phyloP scores from a whole-genome alignment of 805 yeast species.

The Blastobotrys terrestris region DNA sequence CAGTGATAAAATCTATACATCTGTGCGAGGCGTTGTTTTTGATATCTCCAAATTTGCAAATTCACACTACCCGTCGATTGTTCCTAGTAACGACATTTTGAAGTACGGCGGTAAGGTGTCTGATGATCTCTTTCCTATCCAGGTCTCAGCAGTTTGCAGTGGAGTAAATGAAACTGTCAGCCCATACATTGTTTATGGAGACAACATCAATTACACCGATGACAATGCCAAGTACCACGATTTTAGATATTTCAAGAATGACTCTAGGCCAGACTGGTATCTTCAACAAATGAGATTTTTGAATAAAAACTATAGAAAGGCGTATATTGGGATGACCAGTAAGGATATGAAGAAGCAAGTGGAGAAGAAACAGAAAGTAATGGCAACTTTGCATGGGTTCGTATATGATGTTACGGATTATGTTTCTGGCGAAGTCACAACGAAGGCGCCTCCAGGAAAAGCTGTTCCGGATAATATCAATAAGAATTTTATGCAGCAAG shows the following conservation, averaged over 20 bases:
- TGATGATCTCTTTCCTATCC: constrained; percentile 34
- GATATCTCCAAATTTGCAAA: constrained; percentile 35
- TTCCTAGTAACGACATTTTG: constrained; percentile 30
- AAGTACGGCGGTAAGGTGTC: constrained; percentile 35
- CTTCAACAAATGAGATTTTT: constrained; percentile 32
- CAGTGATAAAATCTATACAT: constrained; percentile 30
- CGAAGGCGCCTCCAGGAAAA: constrained; percentile 27
- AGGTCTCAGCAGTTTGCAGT: constrained; percentile 35
- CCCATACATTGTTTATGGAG: constrained; percentile 26
- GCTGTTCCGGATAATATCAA: constrained; percentile 21
- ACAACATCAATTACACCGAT: constrained; percentile 32
- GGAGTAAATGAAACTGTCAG: constrained; percentile 29
- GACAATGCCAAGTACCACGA: constrained; percentile 36
- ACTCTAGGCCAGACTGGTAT: constrained; percentile 40
- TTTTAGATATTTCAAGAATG: constrained; percentile 33
- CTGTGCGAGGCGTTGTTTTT: constrained; percentile 36
- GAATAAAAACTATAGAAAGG: constrained; percentile 31
- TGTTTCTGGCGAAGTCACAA: constrained; percentile 30
- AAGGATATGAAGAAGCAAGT: constrained; percentile 25
- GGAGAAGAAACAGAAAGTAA: constrained; percentile 18
- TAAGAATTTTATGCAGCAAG: constrained; percentile 29
- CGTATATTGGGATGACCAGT: constrained; percentile 35
- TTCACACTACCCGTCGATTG: constrained; percentile 35
- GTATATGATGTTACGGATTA: constrained; percentile 36
- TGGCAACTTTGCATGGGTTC: constrained; percentile 33